Evolutionary conservation across 2,329 filamentous ascomycete genomes (phyloP).

Genomic region (Hypoxylon sp.): DNA sequence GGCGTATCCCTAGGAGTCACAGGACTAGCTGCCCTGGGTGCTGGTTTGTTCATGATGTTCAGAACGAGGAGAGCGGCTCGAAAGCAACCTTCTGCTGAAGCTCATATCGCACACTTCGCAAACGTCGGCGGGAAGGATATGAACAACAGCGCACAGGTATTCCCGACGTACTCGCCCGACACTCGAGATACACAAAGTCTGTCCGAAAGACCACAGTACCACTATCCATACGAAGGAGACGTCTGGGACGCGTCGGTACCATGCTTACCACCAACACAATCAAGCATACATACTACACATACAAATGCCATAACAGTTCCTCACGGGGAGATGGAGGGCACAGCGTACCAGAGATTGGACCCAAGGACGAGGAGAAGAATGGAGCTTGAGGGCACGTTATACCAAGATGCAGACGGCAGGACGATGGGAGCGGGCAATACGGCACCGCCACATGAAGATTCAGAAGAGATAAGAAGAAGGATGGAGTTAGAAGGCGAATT

Average conservation of each 20-base stretch:
- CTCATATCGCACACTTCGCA: slow-evolving; percentile 26
- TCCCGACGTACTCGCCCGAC: slow-evolving; percentile 26
- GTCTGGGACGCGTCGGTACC: slow-evolving; percentile 29
- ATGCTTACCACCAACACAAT: slow-evolving; percentile 15
- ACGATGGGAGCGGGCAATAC: slow-evolving; percentile 18
- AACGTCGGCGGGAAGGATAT: slow-evolving; percentile 28
- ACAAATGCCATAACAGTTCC: slow-evolving; percentile 37
- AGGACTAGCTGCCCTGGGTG: slow-evolving; percentile 41
- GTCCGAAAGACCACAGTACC: slow-evolving; percentile 31
- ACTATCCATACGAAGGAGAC: slow-evolving; percentile 25
- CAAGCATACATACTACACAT: slow-evolving; percentile 27
- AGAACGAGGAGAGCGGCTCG: slow-evolving; percentile 35
- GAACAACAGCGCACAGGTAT: slow-evolving; percentile 28
- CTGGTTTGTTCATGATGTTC: slow-evolving; percentile 43
- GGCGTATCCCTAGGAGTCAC: slow-evolving; percentile 44
- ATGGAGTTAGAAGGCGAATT: slow-evolving; percentile 45
- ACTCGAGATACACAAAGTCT: slow-evolving; percentile 26
- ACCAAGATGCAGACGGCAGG: slow-evolving; percentile 15
- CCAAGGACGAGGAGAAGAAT: slow-evolving; percentile 30
- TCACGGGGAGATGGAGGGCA: slow-evolving; percentile 44
- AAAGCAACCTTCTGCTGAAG: not conserved
- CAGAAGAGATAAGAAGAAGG: slow-evolving; percentile 29
- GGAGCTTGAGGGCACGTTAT: slow-evolving; percentile 32
- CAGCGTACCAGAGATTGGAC: slow-evolving; percentile 19
- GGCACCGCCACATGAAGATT: not conserved